Conservation (phyloP, 2,329 filamentous ascomycete species). For the Cordyceps militaris region DNA sequence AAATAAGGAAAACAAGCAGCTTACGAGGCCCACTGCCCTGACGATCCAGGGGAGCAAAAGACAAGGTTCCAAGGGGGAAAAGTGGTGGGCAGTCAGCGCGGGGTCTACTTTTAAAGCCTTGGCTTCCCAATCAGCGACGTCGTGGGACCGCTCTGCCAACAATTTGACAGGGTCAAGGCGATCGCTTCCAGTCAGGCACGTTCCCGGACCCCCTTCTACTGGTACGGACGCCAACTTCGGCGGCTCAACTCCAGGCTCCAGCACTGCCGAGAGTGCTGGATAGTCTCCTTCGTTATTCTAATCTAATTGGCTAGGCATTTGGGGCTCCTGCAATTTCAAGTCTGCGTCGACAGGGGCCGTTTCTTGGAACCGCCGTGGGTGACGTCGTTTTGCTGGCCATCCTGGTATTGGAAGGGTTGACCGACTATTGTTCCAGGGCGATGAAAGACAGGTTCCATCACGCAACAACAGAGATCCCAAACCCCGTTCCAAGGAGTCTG, state of each 20-base stretch:
- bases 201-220: neutral
- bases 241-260: too few relatives aligned
- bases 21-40: neutral
- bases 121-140: neutral
- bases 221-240: too few relatives aligned
- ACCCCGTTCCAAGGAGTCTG: too few relatives aligned
- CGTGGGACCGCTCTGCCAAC: neutral
- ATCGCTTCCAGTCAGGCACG: neutral
- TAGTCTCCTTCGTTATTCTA: too few relatives aligned
- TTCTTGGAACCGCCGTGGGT: neutral
- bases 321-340: too few relatives aligned
- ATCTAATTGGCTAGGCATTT: too few relatives aligned
- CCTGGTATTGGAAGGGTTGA: neutral
- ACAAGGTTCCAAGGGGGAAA: neutral
- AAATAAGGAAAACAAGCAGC: neutral
- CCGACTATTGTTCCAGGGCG: neutral
- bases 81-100: neutral
- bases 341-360: neutral
- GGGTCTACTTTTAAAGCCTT: neutral
- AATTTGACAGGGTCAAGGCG: neutral
- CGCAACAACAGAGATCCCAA: too few relatives aligned
- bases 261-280: too few relatives aligned
- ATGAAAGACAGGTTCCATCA: too few relatives aligned
- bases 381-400: neutral
- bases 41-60: neutral